Evolutionary conservation across 2,329 filamentous ascomycete species (phyloP), one percentile per base, ranked within the genome.

Genomic region (Endocalyx cinctus): DNA sequence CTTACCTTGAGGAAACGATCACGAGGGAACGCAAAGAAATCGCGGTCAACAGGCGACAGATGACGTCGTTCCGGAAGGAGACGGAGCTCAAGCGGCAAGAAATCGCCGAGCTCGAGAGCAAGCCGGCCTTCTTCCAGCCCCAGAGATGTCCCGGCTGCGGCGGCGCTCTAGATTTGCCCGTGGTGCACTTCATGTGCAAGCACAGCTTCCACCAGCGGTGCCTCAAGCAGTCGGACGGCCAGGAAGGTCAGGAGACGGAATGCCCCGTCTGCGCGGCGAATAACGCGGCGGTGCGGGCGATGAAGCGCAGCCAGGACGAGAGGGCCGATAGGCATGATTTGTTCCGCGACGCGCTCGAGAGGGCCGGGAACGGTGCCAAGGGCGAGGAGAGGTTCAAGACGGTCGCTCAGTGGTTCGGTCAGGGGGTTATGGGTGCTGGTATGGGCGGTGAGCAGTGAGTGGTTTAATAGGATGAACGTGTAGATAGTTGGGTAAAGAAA

Each of bases 191-290:
- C 58, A 63, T 98, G 43, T 98, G 92, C 67, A 95, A 94, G 59
- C 92, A 98, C 59, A 89, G 83, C 40, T 98, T 96, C 69, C 92
- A 98, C 57, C 87, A 94, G 63, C 74, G 86, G 28, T 98, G 90
- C 59, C 66, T 98, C 26, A 85, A 86, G 54, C 64, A 70, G 32
- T 18, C 58, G 58, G 22, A 10, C 14, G 45, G 43, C 6, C 39
- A 41, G 0, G 59, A 55, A 5, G 59, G 55, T 4, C 67, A 69
- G 10, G 79, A 82, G 32, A 74, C 81, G 0, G 88, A 96, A 59
- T 98, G 92, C 56, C 88, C 90, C 8, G 73, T 87, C 20, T 98
- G 92, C 52, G 80, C 84, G 17, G 72, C 78, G 14, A 82, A 86
- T 41, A 96, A 97, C 52, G 80, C 87, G 15, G 92, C 89, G 1